These are phyloP conservation scores for Saccharomyces jurei DNA, from an alignment of 805 yeast genomes.

Conservation along the genomic window DNA sequence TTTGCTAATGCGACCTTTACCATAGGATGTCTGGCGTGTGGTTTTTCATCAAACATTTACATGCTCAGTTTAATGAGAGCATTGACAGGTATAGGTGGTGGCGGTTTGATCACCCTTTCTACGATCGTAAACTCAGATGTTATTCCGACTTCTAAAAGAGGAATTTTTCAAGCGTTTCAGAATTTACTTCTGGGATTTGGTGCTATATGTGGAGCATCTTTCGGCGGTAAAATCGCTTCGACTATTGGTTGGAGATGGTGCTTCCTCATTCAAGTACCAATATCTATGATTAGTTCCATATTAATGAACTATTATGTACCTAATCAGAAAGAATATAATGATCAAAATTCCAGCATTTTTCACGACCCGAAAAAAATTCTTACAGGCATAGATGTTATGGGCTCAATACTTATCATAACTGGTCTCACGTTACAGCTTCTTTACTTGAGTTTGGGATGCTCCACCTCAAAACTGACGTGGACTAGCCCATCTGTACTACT, in stretches of 20 bases:
- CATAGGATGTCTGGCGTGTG: slow-evolving; percentile 34
- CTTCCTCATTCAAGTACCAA: slow-evolving; percentile 31
- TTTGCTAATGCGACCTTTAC: slow-evolving; percentile 31
- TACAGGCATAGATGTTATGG: slow-evolving; percentile 30
- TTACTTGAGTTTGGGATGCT: slow-evolving; percentile 9
- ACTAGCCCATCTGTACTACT: slow-evolving; percentile 3
- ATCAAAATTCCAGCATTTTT: not conserved
- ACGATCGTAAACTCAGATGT: slow-evolving; percentile 36
- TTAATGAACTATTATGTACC: slow-evolving; percentile 26
- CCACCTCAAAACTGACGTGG: slow-evolving; percentile 4
- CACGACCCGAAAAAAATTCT: slow-evolving; percentile 4
- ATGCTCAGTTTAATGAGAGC: slow-evolving; percentile 31
- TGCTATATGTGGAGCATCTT: slow-evolving; percentile 33
- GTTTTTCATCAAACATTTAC: slow-evolving; percentile 24
- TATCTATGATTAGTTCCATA: slow-evolving; percentile 26
- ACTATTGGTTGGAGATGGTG: slow-evolving; percentile 37
- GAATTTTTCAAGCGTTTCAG: slow-evolving; percentile 36
- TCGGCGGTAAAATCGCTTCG: slow-evolving; percentile 33
- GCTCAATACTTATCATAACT: slow-evolving; percentile 29
- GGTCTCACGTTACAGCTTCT: slow-evolving; percentile 29
- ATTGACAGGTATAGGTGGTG: slow-evolving; percentile 37
- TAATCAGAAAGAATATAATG: slow-evolving; percentile 24
- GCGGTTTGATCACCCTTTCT: slow-evolving; percentile 33
- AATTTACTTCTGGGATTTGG: slow-evolving; percentile 33
- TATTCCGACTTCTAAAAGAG: slow-evolving; percentile 32